phyloP scores from a whole-genome alignment of 1,284 basidiomycete species.

The Malassezia dermatis region DNA sequence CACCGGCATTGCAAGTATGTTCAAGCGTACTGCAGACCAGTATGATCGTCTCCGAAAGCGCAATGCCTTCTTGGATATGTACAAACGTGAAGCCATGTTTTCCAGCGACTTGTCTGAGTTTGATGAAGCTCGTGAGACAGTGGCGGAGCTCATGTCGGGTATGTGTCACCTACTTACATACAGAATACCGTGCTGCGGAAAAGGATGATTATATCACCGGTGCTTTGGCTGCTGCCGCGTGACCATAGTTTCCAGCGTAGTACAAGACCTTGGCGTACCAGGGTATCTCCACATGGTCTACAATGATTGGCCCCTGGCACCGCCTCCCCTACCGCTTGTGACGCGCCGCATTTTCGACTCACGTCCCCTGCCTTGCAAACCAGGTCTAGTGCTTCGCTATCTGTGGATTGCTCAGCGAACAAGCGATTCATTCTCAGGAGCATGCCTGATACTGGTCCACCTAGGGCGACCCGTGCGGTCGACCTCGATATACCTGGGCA shows the following conservation, averaged over 20 bases:
- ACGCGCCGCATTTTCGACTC: not conserved
- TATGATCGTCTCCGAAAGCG: slow-evolving; percentile 78
- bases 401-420: not conserved
- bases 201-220: slow-evolving; percentile 24
- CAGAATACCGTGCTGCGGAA: slow-evolving; percentile 42
- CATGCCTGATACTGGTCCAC: not conserved
- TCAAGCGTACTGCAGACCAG: slow-evolving; percentile 91
- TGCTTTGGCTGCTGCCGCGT: not conserved
- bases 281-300: not conserved
- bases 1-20: slow-evolving; percentile 73
- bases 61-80: slow-evolving; percentile 93
- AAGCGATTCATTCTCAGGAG: not conserved
- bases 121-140: slow-evolving; percentile 43
- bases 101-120: slow-evolving; percentile 39
- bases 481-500: not conserved
- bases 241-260: not conserved
- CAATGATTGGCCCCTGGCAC: not conserved
- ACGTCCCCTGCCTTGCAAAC: not conserved
- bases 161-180: not conserved
- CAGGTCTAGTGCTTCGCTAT: not conserved
- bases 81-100: slow-evolving; percentile 73
- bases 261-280: not conserved
- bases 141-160: slow-evolving; percentile 39
- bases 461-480: not conserved
- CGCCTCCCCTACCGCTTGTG: not conserved